These are phyloP conservation scores for Cymodocea nodosa DNA, from an alignment of 116 monocot species.

Conservation along the genomic window DNA sequence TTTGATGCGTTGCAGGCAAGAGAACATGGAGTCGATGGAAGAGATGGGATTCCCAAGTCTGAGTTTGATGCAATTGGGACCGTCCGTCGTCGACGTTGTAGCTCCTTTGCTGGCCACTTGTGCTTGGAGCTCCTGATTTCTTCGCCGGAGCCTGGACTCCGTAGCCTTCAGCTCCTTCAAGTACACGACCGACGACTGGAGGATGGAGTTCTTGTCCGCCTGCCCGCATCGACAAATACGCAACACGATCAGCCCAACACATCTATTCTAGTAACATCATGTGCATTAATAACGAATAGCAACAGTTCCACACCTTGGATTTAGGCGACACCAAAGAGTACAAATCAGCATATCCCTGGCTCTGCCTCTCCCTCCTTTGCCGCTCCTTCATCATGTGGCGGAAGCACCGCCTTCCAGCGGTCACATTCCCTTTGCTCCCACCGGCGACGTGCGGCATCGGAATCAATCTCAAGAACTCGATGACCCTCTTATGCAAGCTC, in stretches of 20 bases:
- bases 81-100: background rate
- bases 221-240: background rate
- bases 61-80: slow-evolving; percentile 7
- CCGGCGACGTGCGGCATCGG: slow-evolving; percentile 2
- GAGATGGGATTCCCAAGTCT: slow-evolving; percentile 28
- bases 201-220: slow-evolving; percentile 52
- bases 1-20: slow-evolving; percentile 30
- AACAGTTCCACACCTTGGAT: slow-evolving; percentile 30
- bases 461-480: slow-evolving; percentile 16
- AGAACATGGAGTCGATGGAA: slow-evolving; percentile 41
- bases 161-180: slow-evolving; percentile 21
- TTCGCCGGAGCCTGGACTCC: slow-evolving; percentile 15
- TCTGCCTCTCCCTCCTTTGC: slow-evolving; percentile 45
- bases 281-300: too few relatives aligned
- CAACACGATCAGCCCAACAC: too few relatives aligned
- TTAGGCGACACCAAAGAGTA: slow-evolving; percentile 18
- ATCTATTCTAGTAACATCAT: too few relatives aligned
- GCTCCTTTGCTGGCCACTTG: background rate
- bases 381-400: slow-evolving; percentile 66
- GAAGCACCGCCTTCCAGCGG: slow-evolving; percentile 21
- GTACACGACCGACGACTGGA: slow-evolving; percentile 22
- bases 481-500: slow-evolving; percentile 13
- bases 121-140: slow-evolving; percentile 23
- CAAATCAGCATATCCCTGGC: slow-evolving; percentile 53
- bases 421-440: background rate